Evolutionary conservation across 495 filamentous ascomycete genomes (phyloP).

Genomic region (Astrocystis sublimbata): DNA sequence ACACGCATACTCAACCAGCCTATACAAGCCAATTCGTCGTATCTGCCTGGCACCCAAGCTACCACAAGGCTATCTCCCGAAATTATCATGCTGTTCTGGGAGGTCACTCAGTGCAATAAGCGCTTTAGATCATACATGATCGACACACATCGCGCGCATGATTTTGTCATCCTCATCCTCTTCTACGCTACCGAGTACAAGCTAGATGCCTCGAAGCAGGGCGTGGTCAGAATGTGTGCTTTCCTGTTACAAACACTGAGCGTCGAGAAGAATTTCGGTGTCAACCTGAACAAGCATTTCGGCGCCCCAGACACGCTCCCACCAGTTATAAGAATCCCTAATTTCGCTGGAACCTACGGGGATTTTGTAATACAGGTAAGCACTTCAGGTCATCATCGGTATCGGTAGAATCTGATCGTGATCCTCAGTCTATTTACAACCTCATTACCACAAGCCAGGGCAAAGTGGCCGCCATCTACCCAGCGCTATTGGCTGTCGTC

Average conservation of each 20-base stretch:
- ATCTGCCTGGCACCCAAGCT: constrained; percentile 83
- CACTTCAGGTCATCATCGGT: constrained; percentile 19
- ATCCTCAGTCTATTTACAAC: constrained; percentile 77
- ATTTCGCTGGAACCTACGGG: constrained; percentile 88
- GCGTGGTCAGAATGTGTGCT: constrained; percentile 92
- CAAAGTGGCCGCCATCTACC: constrained; percentile 88
- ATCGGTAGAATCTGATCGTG: constrained; percentile 2
- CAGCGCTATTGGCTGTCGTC: constrained; percentile 86
- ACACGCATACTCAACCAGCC: constrained; percentile 90
- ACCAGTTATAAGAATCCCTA: constrained; percentile 70
- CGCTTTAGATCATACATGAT: constrained; percentile 96
- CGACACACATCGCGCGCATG: constrained; percentile 88
- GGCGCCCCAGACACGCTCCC: constrained; percentile 88
- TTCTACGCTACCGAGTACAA: constrained; percentile 93
- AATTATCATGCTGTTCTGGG: constrained; percentile 98
- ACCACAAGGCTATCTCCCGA: constrained; percentile 88
- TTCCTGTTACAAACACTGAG: constrained; percentile 96
- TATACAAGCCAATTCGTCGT: constrained; percentile 81
- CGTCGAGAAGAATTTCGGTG: constrained; percentile 87
- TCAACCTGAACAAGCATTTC: constrained; percentile 85
- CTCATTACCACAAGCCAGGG: constrained; percentile 92
- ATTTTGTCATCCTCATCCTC: constrained; percentile 86
- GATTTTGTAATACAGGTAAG: constrained; percentile 91
- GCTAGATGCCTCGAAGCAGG: constrained; percentile 82
- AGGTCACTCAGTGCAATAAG: constrained; percentile 96